A percentile compares a stretch with the other conserved stretches of the same genome.
phyloP scores from a whole-genome alignment of 2,329 filamentous ascomycete genomes.

The Metarhizium anisopliae region DNA sequence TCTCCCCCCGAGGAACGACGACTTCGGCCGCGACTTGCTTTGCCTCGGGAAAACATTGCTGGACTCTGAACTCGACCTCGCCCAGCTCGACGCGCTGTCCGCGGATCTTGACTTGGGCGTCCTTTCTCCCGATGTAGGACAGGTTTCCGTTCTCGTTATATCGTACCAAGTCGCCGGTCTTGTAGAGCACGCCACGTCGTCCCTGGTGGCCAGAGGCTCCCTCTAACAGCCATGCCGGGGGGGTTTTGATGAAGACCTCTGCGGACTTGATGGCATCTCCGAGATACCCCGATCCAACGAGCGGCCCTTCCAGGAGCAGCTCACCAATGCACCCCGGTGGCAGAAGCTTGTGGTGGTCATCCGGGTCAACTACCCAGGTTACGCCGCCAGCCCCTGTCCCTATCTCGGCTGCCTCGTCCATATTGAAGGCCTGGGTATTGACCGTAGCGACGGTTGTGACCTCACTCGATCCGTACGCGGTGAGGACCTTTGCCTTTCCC shows the following conservation, averaged over 20 bases:
- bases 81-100: background rate
- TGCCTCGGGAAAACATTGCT: too few relatives aligned
- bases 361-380: background rate
- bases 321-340: background rate
- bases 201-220: background rate
- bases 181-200: background rate
- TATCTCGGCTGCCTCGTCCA: background rate
- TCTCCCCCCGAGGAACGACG: too few relatives aligned
- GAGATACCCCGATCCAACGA: background rate
- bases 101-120: background rate
- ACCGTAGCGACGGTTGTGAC: too few relatives aligned
- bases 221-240: background rate
- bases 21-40: too few relatives aligned
- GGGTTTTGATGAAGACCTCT: background rate
- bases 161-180: background rate
- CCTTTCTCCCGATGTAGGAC: background rate
- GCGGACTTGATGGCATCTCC: background rate
- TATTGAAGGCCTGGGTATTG: background rate
- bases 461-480: too few relatives aligned
- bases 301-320: background rate
- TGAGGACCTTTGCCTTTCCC: too few relatives aligned
- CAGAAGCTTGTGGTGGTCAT: background rate
- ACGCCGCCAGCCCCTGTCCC: background rate
- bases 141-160: background rate
- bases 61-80: background rate